Conservation (phyloP, 2,329 filamentous ascomycete species). For the Periconia sp. region DNA sequence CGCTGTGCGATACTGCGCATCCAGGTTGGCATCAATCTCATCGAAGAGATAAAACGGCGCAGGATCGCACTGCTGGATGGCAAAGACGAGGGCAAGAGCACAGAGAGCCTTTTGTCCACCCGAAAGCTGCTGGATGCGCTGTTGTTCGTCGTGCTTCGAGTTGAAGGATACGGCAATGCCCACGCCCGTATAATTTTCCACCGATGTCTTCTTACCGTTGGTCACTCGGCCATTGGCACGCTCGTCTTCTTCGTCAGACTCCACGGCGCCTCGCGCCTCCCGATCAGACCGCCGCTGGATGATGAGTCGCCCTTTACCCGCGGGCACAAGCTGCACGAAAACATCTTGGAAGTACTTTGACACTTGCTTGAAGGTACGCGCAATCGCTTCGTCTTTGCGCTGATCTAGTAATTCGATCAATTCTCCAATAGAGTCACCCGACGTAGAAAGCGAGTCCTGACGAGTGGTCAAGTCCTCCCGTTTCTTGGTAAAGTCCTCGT, state of each 20-base stretch:
- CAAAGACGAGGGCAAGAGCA: slow-evolving; percentile 96
- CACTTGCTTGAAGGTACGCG: slow-evolving; percentile 98
- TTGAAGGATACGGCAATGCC: slow-evolving; percentile 99
- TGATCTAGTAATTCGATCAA: slow-evolving; percentile 92
- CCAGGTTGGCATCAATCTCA: slow-evolving; percentile 97
- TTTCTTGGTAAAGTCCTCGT: slow-evolving; percentile 94
- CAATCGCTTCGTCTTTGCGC: slow-evolving; percentile 96
- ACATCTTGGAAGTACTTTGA: slow-evolving; percentile 90
- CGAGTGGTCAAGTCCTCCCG: slow-evolving; percentile 85
- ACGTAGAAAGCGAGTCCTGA: slow-evolving; percentile 84
- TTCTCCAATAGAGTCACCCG: slow-evolving; percentile 86
- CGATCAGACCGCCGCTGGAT: slow-evolving; percentile 90
- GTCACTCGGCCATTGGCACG: slow-evolving; percentile 11
- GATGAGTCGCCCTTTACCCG: slow-evolving; percentile 86
- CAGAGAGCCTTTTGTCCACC: slow-evolving; percentile 98
- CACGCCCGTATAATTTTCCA: slow-evolving; percentile 96
- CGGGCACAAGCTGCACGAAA: slow-evolving; percentile 93
- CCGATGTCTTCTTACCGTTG: slow-evolving; percentile 44
- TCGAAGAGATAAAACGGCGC: slow-evolving; percentile 99
- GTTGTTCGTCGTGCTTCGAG: slow-evolving; percentile 96
- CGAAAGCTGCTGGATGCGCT: slow-evolving; percentile 94
- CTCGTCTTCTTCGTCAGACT: slow-evolving; percentile 47
- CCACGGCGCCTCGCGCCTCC: slow-evolving; percentile 70
- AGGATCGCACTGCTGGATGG: slow-evolving; percentile 96
- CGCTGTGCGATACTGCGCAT: slow-evolving; percentile 96